Evolutionary conservation across 1,139 yeast genomes (phyloP), one percentile per base, ranked within the genome.

Genomic region (Geotrichum siamense): DNA sequence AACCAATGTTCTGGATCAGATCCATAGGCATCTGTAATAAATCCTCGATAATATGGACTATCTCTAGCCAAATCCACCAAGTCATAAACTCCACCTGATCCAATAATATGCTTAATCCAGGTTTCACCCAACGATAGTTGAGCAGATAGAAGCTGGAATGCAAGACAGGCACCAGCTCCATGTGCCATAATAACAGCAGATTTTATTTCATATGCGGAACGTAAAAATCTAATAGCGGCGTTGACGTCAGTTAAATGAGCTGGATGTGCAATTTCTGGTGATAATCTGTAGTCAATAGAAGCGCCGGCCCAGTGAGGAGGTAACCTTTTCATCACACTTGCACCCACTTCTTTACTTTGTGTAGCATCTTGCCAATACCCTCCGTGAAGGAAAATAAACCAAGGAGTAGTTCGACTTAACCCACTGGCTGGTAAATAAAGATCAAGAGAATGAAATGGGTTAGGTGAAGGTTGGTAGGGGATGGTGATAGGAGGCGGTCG

Each of bases 321-420:
- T 51, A 31, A 48, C 16, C 47, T 38, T 2, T 44, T 48, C 3
- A 67, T 60, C 44, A 79, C 53, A 3, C 57, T 55, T 12, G 64
- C 62, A 48, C 75, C 77, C 54, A 81, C 89, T 37, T 69, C 65
- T 41, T 61, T 72, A 0, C 83, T 75, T 55, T 80, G 79, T 1
- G 52, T 57, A 0, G 78, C 76, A 56, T 82, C 93, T 49, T 82
- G 67, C 94, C 94, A 84, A 0, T 86, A 91, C 0, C 94, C 94
- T 0, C 94, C 94, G 58, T 84, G 94, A 31, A 84, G 71, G 51
- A 77, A 76, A 1, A 82, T 51, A n/a, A 61, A 46, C 64, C 63
- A 61, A 16, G 43, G 45, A 9, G 50, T 47, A 13, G 44, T 33
- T 13, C 46, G 44, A 27, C 48, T 46, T 15, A 51, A 30, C 3